A percentile compares a stretch with the other conserved stretches of the same genome.
Evolutionary conservation across 2,329 filamentous ascomycete species (phyloP).

Genomic region (Colletotrichum sp.): DNA sequence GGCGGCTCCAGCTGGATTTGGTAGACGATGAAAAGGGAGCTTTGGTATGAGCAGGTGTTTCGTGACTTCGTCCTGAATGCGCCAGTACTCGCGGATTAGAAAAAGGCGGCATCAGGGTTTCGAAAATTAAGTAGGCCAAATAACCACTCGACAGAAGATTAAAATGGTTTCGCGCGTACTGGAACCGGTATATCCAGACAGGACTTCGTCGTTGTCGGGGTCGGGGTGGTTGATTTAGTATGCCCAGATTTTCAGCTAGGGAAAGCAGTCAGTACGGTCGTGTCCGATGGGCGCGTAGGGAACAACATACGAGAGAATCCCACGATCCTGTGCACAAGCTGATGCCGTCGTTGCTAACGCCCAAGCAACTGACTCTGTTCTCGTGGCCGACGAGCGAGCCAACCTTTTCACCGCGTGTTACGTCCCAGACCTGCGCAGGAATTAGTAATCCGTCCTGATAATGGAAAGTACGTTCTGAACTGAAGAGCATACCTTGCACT

Average conservation of each 20-base stretch:
- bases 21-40: conserved; percentile 17
- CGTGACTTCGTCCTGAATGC: conserved; percentile 23
- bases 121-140: conserved; percentile 22
- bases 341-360: conserved; percentile 98
- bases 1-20: conserved; percentile 17
- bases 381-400: conserved; percentile 96
- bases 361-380: conserved; percentile 97
- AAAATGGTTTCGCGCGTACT: conserved; percentile 22
- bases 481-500: conserved; percentile 86
- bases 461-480: background rate
- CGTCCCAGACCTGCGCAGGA: conserved; percentile 86
- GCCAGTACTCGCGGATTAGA: conserved; percentile 23
- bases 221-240: conserved; percentile 55
- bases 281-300: conserved; percentile 53
- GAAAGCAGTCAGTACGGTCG: conserved; percentile 32
- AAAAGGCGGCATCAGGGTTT: conserved; percentile 18
- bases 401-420: conserved; percentile 94
- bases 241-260: conserved; percentile 85
- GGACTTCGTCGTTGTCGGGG: conserved; percentile 11
- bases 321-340: conserved; percentile 99
- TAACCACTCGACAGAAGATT: conserved; percentile 22
- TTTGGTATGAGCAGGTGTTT: conserved; percentile 22
- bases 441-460: conserved; percentile 14
- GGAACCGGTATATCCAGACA: conserved; percentile 23
- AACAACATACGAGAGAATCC: conserved; percentile 90